These are phyloP conservation scores for Pseudogymnoascus sp. DNA, from an alignment of 2,329 filamentous ascomycete genomes.

Conservation along the genomic window DNA sequence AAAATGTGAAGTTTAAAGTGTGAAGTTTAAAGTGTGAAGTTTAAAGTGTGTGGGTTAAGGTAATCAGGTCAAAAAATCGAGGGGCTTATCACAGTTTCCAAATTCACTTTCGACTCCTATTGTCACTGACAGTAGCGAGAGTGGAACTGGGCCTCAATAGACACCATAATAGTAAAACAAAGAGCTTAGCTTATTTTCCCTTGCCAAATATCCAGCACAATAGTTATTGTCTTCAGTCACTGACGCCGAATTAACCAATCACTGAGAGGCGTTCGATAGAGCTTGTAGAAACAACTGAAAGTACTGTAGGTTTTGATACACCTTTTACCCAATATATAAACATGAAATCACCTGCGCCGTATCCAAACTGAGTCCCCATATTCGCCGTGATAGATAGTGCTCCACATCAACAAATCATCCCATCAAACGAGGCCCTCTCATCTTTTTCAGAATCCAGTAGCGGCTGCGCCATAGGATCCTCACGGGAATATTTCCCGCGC, in stretches of 20 bases:
- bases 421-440: background rate
- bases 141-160: background rate
- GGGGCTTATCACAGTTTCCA: background rate
- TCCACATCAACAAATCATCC: background rate
- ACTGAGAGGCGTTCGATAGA: background rate
- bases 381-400: background rate
- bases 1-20: background rate
- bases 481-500: background rate
- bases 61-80: background rate
- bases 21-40: too few relatives aligned
- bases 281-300: background rate
- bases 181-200: background rate
- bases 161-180: background rate
- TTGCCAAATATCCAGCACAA: background rate
- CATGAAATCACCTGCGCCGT: background rate
- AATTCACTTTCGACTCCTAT: background rate
- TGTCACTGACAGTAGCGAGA: background rate
- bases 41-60: background rate
- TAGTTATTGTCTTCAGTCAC: background rate
- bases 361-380: too few relatives aligned
- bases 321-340: background rate
- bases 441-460: background rate
- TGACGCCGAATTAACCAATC: constrained; percentile 1
- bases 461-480: background rate
- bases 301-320: background rate